A percentile compares a stretch with the other conserved stretches of the same genome.
These are phyloP conservation scores for Dicorynia guianensis DNA, from an alignment of 306 rosid genomes.

Conservation along the genomic window DNA sequence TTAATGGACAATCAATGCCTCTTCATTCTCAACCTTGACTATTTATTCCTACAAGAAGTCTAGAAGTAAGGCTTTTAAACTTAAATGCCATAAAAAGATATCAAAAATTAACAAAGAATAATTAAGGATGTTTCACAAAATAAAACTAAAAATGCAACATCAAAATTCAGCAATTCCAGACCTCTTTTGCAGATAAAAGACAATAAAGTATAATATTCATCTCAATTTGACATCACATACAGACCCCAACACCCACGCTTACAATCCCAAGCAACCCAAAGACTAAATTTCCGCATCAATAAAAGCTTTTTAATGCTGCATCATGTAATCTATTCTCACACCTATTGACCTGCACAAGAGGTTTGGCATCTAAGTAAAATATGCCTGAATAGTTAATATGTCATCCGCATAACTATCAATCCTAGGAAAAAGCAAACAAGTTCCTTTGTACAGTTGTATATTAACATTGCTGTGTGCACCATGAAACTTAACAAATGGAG, in stretches of 20 bases:
- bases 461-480: not conserved
- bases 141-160: not conserved
- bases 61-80: not conserved
- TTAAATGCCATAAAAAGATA: not conserved
- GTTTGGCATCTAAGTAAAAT: slow-evolving; percentile 14
- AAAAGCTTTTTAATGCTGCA: slow-evolving; percentile 23
- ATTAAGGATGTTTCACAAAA: slow-evolving; percentile 12
- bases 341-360: slow-evolving; percentile 12
- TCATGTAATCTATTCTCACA: not conserved
- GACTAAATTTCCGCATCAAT: not conserved
- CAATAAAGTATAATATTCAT: slow-evolving; percentile 26
- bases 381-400: slow-evolving; percentile 3
- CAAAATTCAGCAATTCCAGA: not conserved
- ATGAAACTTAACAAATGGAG: slow-evolving; percentile 28
- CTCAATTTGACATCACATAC: slow-evolving; percentile 13
- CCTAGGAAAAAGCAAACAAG: not conserved
- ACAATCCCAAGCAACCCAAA: slow-evolving; percentile 7
- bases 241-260: not conserved
- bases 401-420: slow-evolving; percentile 3
- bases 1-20: not conserved
- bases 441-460: not conserved
- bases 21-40: not conserved
- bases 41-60: not conserved
- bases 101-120: not conserved
- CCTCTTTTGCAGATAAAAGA: slow-evolving; percentile 13